phyloP scores from a whole-genome alignment of 208 protist genomes.

The Trypanosoma rangeli region DNA sequence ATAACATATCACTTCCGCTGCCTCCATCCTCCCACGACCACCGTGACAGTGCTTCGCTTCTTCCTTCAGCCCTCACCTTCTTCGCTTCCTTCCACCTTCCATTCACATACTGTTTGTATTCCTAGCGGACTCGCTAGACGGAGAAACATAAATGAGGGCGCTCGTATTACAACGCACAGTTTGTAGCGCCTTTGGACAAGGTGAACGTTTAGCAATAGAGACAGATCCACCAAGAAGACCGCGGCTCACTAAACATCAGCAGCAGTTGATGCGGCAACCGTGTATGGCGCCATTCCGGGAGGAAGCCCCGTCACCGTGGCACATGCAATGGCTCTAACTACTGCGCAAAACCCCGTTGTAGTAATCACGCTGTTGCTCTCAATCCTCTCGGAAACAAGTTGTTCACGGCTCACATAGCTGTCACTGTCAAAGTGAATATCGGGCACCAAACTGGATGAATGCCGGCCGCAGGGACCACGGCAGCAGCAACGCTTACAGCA shows the following conservation, averaged over 20 bases:
- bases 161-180: not conserved
- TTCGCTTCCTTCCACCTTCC: not conserved
- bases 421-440: constrained; percentile 1
- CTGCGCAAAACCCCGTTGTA: constrained; percentile 23
- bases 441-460: not conserved
- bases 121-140: not conserved
- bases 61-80: not conserved
- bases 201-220: not conserved
- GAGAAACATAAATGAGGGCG: not conserved
- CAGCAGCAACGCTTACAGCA: constrained; percentile 4
- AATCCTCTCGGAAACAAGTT: not conserved
- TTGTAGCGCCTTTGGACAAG: not conserved
- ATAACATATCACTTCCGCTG: not conserved
- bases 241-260: not conserved
- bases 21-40: not conserved
- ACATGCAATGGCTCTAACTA: constrained; percentile 24
- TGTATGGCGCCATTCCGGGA: not conserved
- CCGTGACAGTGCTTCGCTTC: not conserved
- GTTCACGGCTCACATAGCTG: not conserved
- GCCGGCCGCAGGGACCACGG: not conserved
- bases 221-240: not conserved
- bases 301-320: constrained; percentile 16
- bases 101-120: not conserved
- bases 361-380: constrained; percentile 7
- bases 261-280: not conserved